A percentile compares a stretch with the other conserved stretches of the same genome.
Conservation (phyloP, 257 asterid genomes). For the Scutellaria galericulata region DNA sequence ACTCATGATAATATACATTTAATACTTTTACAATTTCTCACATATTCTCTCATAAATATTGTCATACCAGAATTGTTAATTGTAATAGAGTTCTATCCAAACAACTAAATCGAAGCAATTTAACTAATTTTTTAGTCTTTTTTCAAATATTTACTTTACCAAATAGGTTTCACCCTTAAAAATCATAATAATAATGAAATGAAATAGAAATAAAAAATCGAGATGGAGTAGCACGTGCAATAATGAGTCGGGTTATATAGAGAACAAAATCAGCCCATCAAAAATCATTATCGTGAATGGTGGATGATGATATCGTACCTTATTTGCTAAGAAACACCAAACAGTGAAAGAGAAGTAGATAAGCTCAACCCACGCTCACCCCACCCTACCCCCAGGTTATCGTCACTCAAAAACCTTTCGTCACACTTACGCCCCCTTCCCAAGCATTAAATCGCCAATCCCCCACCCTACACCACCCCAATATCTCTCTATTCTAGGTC, state of each 20-base stretch:
- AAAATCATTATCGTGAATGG: neutral
- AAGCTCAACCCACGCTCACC: neutral
- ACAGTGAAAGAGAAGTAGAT: conserved; percentile 7
- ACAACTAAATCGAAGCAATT: too few species aligned
- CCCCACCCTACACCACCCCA: conserved; percentile 30
- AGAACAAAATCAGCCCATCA: neutral
- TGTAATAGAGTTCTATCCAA: too few species aligned
- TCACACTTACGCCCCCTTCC: conserved; percentile 7
- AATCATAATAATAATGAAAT: too few species aligned
- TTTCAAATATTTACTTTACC: too few species aligned
- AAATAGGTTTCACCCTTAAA: too few species aligned
- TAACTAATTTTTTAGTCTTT: too few species aligned
- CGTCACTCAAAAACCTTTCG: conserved; percentile 1
- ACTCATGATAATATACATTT: too few species aligned
- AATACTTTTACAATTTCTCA: too few species aligned
- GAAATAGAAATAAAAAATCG: neutral
- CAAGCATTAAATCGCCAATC: conserved; percentile 35
- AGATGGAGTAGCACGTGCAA: neutral
- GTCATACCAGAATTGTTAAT: too few species aligned
- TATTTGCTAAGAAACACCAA: conserved; percentile 7
- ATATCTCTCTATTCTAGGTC: conserved; percentile 9
- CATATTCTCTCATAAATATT: too few species aligned
- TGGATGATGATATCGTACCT: conserved; percentile 7
- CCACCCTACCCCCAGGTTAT: neutral
- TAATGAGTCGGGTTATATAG: neutral